Evolutionary conservation across 768 basidiomycete genomes (phyloP).

Genomic region (Rhodotorula toruloides): DNA sequence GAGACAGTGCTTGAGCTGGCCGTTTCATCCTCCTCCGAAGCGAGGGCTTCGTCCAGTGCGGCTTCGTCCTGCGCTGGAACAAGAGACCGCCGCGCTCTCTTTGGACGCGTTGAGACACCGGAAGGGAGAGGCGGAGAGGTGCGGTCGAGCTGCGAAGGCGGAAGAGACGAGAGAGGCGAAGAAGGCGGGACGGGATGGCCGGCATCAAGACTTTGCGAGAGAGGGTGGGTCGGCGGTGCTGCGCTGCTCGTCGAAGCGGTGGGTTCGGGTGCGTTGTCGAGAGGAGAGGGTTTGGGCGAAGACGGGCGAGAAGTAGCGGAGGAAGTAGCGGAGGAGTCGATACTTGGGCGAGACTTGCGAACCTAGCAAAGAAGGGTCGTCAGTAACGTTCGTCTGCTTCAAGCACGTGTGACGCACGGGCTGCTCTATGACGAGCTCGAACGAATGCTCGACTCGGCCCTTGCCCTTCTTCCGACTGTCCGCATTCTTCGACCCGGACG

Average conservation of each 20-base stretch:
- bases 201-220: background rate
- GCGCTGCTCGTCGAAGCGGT: background rate
- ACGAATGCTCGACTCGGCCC: background rate
- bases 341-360: background rate
- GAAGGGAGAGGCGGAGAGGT: background rate
- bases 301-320: background rate
- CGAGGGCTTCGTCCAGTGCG: background rate
- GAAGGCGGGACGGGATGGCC: background rate
- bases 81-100: background rate
- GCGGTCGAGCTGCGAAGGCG: background rate
- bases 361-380: background rate
- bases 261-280: too few species aligned
- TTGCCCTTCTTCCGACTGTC: background rate
- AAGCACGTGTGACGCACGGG: background rate
- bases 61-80: too few species aligned
- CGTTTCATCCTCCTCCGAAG: background rate
- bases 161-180: background rate
- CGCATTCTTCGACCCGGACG: too few species aligned
- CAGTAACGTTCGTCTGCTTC: too few species aligned
- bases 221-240: background rate
- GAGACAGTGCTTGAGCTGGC: background rate
- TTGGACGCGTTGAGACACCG: background rate
- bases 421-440: background rate
- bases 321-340: background rate
- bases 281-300: too few species aligned